phyloP scores from a whole-genome alignment of 1,284 basidiomycete genomes.

The Ceratobasidium sp. region DNA sequence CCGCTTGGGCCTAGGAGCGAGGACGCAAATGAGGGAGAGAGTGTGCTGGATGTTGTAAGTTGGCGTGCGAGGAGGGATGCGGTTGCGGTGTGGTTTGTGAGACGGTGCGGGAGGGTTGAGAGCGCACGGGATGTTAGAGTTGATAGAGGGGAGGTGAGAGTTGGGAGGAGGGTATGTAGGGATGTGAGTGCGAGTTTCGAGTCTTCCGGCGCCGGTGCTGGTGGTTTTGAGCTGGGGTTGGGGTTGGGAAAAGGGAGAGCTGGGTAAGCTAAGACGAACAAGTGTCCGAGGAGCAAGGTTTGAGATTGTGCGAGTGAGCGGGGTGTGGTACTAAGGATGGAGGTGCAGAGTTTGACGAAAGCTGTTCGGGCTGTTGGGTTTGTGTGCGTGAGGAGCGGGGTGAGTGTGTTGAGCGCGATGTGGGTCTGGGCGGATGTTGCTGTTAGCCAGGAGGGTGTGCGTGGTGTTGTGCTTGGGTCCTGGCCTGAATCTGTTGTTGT shows the following conservation, averaged over 20 bases:
- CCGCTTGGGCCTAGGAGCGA: conserved; percentile 83
- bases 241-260: conserved; percentile 70
- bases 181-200: conserved; percentile 65
- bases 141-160: conserved; percentile 69
- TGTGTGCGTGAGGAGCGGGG: conserved; percentile 73
- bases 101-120: conserved; percentile 74
- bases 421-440: conserved; percentile 76
- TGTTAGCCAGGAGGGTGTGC: conserved; percentile 71
- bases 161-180: conserved; percentile 61
- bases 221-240: conserved; percentile 64
- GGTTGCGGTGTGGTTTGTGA: conserved; percentile 73
- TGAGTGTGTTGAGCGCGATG: conserved; percentile 73
- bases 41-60: conserved; percentile 53
- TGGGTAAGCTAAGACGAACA: conserved; percentile 71
- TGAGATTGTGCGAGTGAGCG: conserved; percentile 74
- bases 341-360: conserved; percentile 68
- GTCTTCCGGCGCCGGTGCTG: conserved; percentile 62
- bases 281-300: conserved; percentile 74
- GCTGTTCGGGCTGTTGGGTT: conserved; percentile 71
- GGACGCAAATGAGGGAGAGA: conserved; percentile 65
- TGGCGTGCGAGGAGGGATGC: conserved; percentile 56
- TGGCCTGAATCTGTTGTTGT: conserved; percentile 53
- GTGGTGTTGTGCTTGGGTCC: conserved; percentile 65
- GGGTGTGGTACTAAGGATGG: conserved; percentile 68
- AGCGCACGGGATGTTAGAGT: conserved; percentile 74